Evolutionary conservation across 2,329 filamentous ascomycete genomes (phyloP), one percentile per base, ranked within the genome.

Genomic region (Microcyclospora tardicrescens): DNA sequence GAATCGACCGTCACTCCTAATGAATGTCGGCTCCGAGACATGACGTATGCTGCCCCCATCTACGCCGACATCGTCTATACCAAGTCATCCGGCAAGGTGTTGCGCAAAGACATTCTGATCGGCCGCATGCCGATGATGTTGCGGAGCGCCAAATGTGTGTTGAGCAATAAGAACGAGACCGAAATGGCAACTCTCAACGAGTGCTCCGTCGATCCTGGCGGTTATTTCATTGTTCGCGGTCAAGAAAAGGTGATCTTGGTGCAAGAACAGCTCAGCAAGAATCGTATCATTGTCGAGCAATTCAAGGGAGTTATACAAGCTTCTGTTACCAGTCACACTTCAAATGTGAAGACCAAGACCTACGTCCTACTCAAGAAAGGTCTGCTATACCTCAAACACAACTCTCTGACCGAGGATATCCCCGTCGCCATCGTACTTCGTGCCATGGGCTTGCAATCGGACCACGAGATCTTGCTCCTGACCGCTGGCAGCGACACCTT

Each of bases 181-280:
- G 74, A 93, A 55, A 93, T 96, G 87, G 84, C 85, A 43, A 66
- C 79, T 35, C 80, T 96, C 70, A 91, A 93, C 55, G 91, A 98
- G 64, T 98, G 91, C 55, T 85, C 91, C 11, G 69, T 98, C 31
- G 91, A 98, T 56, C 91, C 93, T 1, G 91, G 91, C 46, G 91
- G 91, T 37, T 98, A 98, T 61, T 98, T 98, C 55, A 91, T 98
- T 54, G 86, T 96, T 49, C 85, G 89, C 53, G 91, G 91, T 34
- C 95, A 93, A 14, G 91, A 98, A 61, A 98, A 98, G 67, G 91
- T 98, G 51, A 98, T 98, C 56, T 68, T 98, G 33, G 93, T 98
- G 11, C 91, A 98, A 61, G 93, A 98, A 58, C 91, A 98, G 64
- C 68, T 98, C 57, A 98, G 91, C 72, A 98, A 98, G 73, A 98